Base-by-base conservation (phyloP, 768 basidiomycete species). In the Termitomyces heimii region DNA sequence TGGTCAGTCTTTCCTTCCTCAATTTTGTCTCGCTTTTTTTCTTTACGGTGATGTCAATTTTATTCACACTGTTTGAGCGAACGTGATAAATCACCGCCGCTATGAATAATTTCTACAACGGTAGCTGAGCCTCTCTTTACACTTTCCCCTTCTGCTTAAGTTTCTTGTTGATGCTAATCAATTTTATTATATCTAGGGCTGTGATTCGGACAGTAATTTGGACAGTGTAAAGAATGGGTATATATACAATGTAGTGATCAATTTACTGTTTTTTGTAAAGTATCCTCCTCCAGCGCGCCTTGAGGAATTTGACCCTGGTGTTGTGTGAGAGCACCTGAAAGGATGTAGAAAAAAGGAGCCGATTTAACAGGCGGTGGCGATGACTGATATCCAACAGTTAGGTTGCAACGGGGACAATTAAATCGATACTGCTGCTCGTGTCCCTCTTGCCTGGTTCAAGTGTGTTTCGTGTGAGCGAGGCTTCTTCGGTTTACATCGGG, bases 281-380 rank as follows among this genome's bases (percentile, higher is more conserved):
- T 34, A 9, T 56, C 48, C 40, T 81, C 77, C 50, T 88, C 85
- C 65, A 95, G 92, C 6, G 94, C 94, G 61, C 92, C 91, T 46
- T 78, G 71, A 10, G 94, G 94, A 32, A 94, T 73, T 66, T 93
- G 86, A 34, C 94, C 94, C 75, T 96, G 94, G 62, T 88, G 74
- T 65, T 89, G 89, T n/a, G 90, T 92, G 56, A 96, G 77, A 18
- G 91, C 87, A 4, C 94, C 94, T 46, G 82, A 77, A 49, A 92
- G 63, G 54, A 95, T 82, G 68, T 94, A 96, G 37, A 94, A 65
- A 70, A 85, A 94, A 1, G 89, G 83, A 3, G 82, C 86, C 3
- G 84, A 82, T 71, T 90, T 92, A 43, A 79, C 77, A 34, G 92
- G 92, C 0, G 88, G 89, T 4, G 88, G 85, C 35, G 77, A 79